Percentiles rank a stretch among this genome's conserved stretches.
phyloP scores from a whole-genome alignment of 148 eudicot species.

The Chenopodium quinoa region DNA sequence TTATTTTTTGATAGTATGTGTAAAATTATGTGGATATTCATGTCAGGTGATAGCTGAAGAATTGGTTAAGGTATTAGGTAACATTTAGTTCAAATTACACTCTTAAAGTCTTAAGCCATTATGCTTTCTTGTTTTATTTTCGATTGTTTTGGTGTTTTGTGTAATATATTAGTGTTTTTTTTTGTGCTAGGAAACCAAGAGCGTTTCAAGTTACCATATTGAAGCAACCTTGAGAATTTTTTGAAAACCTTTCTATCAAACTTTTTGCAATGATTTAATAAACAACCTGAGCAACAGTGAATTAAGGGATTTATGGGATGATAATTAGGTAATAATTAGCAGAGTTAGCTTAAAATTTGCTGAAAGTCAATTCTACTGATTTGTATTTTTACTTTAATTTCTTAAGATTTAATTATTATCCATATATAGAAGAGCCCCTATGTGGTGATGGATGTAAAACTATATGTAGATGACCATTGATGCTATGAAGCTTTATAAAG shows the following conservation, averaged over 20 bases:
- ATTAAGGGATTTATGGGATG: not conserved
- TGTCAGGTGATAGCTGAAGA: not conserved
- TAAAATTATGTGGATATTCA: not conserved
- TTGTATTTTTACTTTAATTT: not conserved
- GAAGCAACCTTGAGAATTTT: not conserved
- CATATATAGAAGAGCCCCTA: not conserved
- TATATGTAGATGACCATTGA: not conserved
- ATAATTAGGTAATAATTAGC: not conserved
- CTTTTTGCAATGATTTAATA: not conserved
- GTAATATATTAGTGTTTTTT: not conserved
- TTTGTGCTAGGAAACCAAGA: not conserved
- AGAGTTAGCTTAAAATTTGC: not conserved
- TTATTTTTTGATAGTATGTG: not conserved
- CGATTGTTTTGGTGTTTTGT: not conserved
- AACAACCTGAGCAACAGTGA: not conserved
- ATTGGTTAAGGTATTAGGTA: not conserved
- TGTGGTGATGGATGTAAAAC: not conserved
- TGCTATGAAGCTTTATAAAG: not conserved
- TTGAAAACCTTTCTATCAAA: not conserved
- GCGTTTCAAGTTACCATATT: not conserved
- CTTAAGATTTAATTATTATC: not conserved
- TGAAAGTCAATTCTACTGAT: not conserved
- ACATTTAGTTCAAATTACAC: not conserved
- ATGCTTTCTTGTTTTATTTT: not conserved
- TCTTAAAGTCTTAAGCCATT: not conserved